Conservation (phyloP, 176 grass and related monocot species). For the Chrysopogon serrulatus region DNA sequence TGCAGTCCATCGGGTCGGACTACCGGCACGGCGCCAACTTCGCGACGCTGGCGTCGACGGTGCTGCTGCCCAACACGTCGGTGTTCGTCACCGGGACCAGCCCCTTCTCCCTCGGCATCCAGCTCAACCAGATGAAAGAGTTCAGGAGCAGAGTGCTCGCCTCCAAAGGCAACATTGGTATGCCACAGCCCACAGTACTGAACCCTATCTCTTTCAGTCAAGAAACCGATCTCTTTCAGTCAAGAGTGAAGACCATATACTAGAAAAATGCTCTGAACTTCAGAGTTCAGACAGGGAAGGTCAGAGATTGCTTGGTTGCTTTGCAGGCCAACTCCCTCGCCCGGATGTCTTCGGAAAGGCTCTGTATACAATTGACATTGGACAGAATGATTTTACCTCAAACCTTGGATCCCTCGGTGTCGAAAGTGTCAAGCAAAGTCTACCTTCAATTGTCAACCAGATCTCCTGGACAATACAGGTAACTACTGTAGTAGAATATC, state of each 20-base stretch:
- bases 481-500: neutral
- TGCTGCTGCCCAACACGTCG: slow-evolving; percentile 60
- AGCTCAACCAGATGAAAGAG: slow-evolving; percentile 66
- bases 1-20: slow-evolving; percentile 61
- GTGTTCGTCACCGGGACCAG: slow-evolving; percentile 71
- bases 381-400: slow-evolving; percentile 83
- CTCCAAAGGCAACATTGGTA: slow-evolving; percentile 15
- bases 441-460: slow-evolving; percentile 51
- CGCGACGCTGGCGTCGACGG: slow-evolving; percentile 76
- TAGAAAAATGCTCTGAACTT: neutral
- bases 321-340: slow-evolving; percentile 41
- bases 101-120: slow-evolving; percentile 69
- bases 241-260: neutral
- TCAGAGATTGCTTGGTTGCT: neutral
- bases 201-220: neutral
- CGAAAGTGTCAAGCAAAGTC: slow-evolving; percentile 32
- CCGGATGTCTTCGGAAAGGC: slow-evolving; percentile 21
- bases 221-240: too few species aligned
- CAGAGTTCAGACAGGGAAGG: neutral
- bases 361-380: slow-evolving; percentile 76
- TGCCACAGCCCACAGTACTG: neutral
- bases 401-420: slow-evolving; percentile 42
- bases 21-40: slow-evolving; percentile 77
- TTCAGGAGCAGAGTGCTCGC: slow-evolving; percentile 25
- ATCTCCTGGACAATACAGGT: slow-evolving; percentile 66